These are phyloP conservation scores for Diaporthe citrichinensis DNA, from an alignment of 2,329 filamentous ascomycete genomes.

Conservation along the genomic window DNA sequence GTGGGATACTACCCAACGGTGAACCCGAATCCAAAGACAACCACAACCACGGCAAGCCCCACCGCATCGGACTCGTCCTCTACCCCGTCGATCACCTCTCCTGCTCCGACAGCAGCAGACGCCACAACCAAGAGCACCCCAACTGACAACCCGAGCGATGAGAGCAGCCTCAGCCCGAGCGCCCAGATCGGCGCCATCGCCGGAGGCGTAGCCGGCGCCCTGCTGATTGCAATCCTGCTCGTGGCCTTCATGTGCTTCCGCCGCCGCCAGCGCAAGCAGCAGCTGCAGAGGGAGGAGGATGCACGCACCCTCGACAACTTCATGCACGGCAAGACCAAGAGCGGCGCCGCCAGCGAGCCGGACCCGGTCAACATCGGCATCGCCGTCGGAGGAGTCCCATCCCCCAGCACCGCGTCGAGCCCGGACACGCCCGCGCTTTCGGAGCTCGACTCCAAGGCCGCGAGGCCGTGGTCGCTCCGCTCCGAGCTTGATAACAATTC, in stretches of 20 bases:
- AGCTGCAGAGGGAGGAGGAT: not conserved
- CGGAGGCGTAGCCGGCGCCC: conserved; percentile 42
- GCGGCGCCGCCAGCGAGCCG: conserved; percentile 7
- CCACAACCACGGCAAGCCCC: conserved; percentile 9
- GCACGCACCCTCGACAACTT: not conserved
- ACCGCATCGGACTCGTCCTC: not conserved
- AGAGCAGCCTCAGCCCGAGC: conserved; percentile 43
- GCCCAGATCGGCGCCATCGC: conserved; percentile 47
- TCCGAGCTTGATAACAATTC: conserved; percentile 41
- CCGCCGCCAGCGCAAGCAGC: conserved; percentile 36
- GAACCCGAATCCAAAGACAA: not conserved
- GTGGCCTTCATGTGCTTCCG: conserved; percentile 42
- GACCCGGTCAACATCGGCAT: conserved; percentile 31
- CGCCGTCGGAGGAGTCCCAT: not conserved
- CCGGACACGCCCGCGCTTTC: conserved; percentile 31
- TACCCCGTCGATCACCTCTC: conserved; percentile 9
- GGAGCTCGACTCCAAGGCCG: conserved; percentile 43
- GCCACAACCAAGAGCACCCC: conserved; percentile 5
- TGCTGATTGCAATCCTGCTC: conserved; percentile 43
- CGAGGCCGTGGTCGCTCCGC: conserved; percentile 45
- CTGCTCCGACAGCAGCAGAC: conserved; percentile 28
- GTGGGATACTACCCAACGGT: conserved; percentile 39
- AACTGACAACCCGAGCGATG: not conserved
- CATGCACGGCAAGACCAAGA: not conserved
- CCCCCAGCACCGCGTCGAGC: conserved; percentile 22